phyloP scores from a whole-genome alignment of 331 rosid genomes.

The Erythrophleum ivorense region DNA sequence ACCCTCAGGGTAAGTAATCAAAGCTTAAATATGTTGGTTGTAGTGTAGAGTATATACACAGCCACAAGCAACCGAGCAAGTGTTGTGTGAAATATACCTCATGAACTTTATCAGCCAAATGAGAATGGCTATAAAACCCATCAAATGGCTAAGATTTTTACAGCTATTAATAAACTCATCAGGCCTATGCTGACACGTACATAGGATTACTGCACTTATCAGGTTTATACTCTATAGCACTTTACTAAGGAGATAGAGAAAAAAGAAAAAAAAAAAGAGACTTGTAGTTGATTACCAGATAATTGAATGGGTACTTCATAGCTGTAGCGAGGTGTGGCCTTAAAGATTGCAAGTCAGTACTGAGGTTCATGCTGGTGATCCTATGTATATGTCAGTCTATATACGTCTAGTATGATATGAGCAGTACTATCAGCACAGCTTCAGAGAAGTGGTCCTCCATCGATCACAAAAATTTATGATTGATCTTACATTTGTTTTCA shows the following conservation, averaged over 20 bases:
- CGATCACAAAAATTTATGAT: neutral
- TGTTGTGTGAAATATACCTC: neutral
- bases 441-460: neutral
- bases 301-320: neutral
- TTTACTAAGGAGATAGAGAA: neutral
- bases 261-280: neutral
- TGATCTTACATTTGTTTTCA: neutral
- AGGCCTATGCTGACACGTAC: neutral
- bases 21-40: neutral
- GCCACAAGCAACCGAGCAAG: neutral
- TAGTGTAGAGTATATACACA: neutral
- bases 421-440: neutral
- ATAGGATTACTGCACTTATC: neutral
- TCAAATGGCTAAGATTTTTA: neutral
- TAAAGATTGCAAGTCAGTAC: neutral
- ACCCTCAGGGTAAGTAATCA: neutral
- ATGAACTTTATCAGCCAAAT: neutral
- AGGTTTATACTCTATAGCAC: neutral
- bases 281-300: neutral
- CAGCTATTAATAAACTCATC: neutral
- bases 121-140: neutral
- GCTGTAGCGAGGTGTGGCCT: neutral
- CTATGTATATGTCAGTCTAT: neutral
- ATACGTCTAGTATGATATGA: neutral
- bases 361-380: neutral